A percentile compares a stretch with the other conserved stretches of the same genome.
Conservation (phyloP, 139 green algal species). For the Haematococcus lacustris region DNA sequence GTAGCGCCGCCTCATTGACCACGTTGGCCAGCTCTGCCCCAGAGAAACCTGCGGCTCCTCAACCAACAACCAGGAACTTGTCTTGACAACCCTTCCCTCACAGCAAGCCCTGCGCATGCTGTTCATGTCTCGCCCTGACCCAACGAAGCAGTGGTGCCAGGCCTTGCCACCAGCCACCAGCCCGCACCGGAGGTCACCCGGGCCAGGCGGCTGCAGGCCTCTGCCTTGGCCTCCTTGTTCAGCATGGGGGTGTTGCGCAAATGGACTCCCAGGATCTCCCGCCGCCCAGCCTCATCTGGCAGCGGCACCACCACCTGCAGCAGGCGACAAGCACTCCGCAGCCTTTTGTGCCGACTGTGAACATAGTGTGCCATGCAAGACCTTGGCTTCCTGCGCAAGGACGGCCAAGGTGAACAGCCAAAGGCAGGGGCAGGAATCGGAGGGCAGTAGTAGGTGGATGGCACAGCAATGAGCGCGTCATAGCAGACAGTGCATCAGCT, state of each 20-base stretch:
- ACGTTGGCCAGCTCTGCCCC: conserved; percentile 94
- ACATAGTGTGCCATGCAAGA: too few relatives aligned
- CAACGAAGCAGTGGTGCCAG: too few relatives aligned
- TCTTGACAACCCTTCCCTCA: too few relatives aligned
- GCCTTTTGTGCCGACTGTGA: not conserved
- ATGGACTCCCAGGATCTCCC: conserved; percentile 76
- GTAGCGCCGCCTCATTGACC: conserved; percentile 84
- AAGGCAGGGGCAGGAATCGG: not conserved
- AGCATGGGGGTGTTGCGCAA: conserved; percentile 41
- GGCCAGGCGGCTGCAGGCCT: conserved; percentile 1
- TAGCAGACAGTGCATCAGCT: too few relatives aligned
- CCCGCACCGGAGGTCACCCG: conserved; percentile 4
- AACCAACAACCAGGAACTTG: too few relatives aligned
- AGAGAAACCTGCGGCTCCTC: conserved; percentile 2
- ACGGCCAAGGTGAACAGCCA: not conserved
- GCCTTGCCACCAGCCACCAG: too few relatives aligned
- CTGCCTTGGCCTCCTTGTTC: conserved; percentile 9
- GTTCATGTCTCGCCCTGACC: too few relatives aligned
- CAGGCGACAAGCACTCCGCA: conserved; percentile 9
- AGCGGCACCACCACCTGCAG: conserved; percentile 63
- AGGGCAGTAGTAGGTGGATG: too few relatives aligned
- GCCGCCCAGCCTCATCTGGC: conserved; percentile 60
- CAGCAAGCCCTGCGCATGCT: too few relatives aligned
- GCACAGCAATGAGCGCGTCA: too few relatives aligned
- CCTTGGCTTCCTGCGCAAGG: too few relatives aligned